A percentile compares a stretch with the other conserved stretches of the same genome.
Conservation (phyloP, 2,329 filamentous ascomycete species). For the Didymella arachidicola region DNA sequence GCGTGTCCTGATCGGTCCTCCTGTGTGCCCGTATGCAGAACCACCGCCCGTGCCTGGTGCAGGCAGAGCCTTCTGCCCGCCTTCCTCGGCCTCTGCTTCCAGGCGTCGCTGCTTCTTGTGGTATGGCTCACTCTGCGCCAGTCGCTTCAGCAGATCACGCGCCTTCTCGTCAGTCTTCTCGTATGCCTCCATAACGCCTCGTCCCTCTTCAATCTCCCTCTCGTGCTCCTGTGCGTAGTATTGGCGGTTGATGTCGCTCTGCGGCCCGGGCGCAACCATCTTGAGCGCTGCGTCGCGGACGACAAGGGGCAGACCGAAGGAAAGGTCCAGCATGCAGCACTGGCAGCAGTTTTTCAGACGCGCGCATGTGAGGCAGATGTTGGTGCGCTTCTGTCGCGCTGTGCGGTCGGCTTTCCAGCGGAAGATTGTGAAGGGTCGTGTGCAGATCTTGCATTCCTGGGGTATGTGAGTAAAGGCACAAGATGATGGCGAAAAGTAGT, state of each 20-base stretch:
- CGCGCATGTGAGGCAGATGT: slow-evolving; percentile 95
- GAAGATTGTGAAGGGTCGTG: slow-evolving; percentile 94
- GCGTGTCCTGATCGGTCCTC: slow-evolving; percentile 80
- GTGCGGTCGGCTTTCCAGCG: slow-evolving; percentile 93
- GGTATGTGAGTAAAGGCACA: slow-evolving; percentile 67
- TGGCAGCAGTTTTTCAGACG: slow-evolving; percentile 99
- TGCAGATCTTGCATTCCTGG: slow-evolving; percentile 73
- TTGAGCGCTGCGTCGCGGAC: slow-evolving; percentile 96
- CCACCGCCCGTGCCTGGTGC: slow-evolving; percentile 47
- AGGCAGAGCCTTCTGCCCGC: slow-evolving; percentile 54
- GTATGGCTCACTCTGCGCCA: slow-evolving; percentile 94
- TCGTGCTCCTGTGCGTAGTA: slow-evolving; percentile 99
- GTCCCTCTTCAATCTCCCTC: slow-evolving; percentile 90
- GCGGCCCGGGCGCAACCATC: slow-evolving; percentile 93
- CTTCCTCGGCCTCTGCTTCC: slow-evolving; percentile 62
- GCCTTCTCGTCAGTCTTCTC: slow-evolving; percentile 98
- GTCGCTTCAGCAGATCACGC: slow-evolving; percentile 79
- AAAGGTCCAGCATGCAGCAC: slow-evolving; percentile 97
- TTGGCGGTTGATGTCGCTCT: slow-evolving; percentile 92
- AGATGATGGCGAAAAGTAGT: slow-evolving; percentile 66
- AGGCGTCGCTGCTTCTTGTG: slow-evolving; percentile 85
- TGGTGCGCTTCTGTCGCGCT: slow-evolving; percentile 89
- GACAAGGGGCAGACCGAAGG: slow-evolving; percentile 92
- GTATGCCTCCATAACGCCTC: slow-evolving; percentile 82
- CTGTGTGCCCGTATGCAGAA: slow-evolving; percentile 51